These are phyloP conservation scores for Mrakia gelida DNA, from an alignment of 768 basidiomycete species.

Conservation along the genomic window DNA sequence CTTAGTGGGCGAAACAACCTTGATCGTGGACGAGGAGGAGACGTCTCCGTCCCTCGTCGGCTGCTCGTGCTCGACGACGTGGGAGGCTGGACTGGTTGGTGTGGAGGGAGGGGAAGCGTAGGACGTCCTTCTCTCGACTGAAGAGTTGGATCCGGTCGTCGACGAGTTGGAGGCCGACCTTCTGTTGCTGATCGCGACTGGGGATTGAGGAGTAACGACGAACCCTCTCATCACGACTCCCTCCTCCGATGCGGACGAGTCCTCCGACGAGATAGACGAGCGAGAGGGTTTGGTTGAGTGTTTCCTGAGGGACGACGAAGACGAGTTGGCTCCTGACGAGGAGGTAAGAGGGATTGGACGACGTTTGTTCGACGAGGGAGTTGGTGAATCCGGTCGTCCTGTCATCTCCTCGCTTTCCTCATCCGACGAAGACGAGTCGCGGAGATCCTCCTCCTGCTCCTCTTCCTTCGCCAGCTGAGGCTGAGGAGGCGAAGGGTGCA, in stretches of 20 bases:
- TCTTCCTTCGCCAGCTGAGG: not conserved
- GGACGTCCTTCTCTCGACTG: not conserved
- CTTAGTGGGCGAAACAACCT: not conserved
- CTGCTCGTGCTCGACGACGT: not conserved
- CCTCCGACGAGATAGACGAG: constrained; percentile 5
- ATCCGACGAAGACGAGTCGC: not conserved
- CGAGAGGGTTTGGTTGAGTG: not conserved
- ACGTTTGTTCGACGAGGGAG: not conserved
- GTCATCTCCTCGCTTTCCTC: not conserved
- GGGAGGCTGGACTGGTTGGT: not conserved
- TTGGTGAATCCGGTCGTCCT: not conserved
- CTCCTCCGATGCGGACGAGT: not conserved
- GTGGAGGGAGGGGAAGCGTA: not conserved
- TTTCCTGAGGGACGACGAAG: too few relatives aligned
- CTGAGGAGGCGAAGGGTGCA: not conserved
- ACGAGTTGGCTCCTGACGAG: not conserved
- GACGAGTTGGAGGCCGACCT: not conserved
- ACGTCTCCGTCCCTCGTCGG: too few relatives aligned
- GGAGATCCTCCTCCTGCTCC: not conserved
- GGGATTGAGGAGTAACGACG: not conserved
- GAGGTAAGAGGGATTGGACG: not conserved
- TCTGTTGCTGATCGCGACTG: not conserved
- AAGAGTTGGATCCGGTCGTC: not conserved
- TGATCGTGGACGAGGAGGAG: not conserved
- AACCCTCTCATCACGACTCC: constrained; percentile 4